Evolutionary conservation across 2,329 filamentous ascomycete genomes (phyloP).

Genomic region (Grosmannia penicillata): DNA sequence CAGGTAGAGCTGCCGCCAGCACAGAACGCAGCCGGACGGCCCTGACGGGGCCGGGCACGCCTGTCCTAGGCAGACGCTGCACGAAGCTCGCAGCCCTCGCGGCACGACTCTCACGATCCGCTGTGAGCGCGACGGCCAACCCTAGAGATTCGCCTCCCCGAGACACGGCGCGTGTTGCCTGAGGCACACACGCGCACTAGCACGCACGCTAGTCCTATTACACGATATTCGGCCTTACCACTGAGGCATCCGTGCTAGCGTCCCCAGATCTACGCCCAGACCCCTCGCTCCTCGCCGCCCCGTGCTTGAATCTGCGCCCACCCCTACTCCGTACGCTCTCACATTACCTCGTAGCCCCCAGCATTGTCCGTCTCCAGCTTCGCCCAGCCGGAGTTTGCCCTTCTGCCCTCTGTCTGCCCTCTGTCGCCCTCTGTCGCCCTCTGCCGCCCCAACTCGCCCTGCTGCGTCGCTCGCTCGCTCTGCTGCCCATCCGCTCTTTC

Average conservation of each 20-base stretch:
- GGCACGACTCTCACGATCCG: too few relatives aligned
- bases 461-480: background rate
- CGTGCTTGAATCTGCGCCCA: conserved; percentile 10
- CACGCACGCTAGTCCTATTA: background rate
- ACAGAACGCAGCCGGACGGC: too few relatives aligned
- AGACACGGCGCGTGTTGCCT: too few relatives aligned
- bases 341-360: conserved; percentile 1
- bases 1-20: too few relatives aligned
- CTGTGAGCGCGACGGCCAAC: too few relatives aligned
- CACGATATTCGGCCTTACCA: conserved; percentile 8
- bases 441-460: background rate
- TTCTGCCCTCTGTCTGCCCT: too few relatives aligned
- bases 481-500: background rate
- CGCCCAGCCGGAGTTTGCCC: too few relatives aligned
- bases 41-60: too few relatives aligned
- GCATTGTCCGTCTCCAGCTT: background rate
- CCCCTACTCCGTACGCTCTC: background rate
- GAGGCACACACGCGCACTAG: conserved; percentile 8
- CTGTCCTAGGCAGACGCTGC: too few relatives aligned
- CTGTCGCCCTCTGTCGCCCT: too few relatives aligned
- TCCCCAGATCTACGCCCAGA: conserved; percentile 14
- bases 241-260: conserved; percentile 11
- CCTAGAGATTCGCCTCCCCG: too few relatives aligned
- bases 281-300: background rate
- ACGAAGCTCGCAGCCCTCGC: too few relatives aligned